phyloP scores from a whole-genome alignment of 495 filamentous ascomycete genomes.

The Pseudoneurospora amorphoporcata region DNA sequence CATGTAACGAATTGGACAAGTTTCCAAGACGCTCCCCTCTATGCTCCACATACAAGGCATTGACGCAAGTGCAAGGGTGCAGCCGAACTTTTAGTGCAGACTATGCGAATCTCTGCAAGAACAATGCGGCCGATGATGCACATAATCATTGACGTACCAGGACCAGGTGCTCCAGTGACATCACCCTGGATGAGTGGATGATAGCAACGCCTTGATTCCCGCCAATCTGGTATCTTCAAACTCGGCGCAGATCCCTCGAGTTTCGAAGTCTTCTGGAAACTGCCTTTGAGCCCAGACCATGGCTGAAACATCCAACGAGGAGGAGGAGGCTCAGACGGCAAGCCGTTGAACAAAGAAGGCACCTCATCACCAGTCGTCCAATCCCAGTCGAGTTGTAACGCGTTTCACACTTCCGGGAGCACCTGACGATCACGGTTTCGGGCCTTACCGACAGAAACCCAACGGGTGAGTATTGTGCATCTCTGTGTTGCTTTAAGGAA shows the following conservation, averaged over 20 bases:
- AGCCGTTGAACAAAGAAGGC: background rate
- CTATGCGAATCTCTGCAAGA: constrained; percentile 1
- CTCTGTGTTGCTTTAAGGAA: background rate
- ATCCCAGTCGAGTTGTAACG: background rate
- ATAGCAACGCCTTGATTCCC: background rate
- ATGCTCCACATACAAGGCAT: constrained; percentile 19
- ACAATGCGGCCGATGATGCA: constrained; percentile 4
- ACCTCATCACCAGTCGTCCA: background rate
- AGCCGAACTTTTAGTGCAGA: constrained; percentile 5
- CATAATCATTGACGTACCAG: constrained; percentile 9
- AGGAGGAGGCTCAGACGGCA: background rate
- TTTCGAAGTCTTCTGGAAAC: background rate
- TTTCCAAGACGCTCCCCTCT: background rate
- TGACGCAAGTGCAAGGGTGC: constrained; percentile 26
- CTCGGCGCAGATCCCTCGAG: background rate
- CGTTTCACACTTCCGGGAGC: background rate
- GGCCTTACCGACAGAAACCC: background rate
- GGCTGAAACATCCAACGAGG: background rate
- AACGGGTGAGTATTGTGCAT: background rate
- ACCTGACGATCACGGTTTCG: background rate
- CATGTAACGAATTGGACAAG: constrained; percentile 17
- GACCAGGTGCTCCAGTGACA: constrained; percentile 14
- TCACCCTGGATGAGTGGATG: background rate
- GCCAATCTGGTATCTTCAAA: background rate
- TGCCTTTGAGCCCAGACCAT: background rate